Percentiles rank a stretch among this genome's conserved stretches.
phyloP scores from a whole-genome alignment of 1,284 basidiomycete genomes.

The Leccinum fallax region DNA sequence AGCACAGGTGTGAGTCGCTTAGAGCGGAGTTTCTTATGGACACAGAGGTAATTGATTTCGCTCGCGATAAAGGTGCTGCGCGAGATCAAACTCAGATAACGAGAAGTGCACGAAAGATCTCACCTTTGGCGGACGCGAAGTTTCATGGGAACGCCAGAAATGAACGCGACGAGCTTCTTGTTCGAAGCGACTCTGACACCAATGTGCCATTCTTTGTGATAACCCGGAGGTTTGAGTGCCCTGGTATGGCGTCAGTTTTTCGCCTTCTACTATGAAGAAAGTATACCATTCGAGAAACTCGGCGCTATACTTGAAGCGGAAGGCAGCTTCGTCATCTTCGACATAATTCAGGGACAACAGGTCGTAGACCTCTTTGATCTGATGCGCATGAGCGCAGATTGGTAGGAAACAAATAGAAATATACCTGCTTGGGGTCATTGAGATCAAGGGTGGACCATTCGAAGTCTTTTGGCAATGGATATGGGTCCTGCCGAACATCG shows the following conservation, averaged over 20 bases:
- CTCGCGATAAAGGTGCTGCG: conserved; percentile 63
- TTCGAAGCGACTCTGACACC: conserved; percentile 91
- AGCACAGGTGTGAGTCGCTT: conserved; percentile 96
- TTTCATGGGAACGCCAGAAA: conserved; percentile 90
- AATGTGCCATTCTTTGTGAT: conserved; percentile 92
- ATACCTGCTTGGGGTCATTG: conserved; percentile 70
- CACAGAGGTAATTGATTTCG: conserved; percentile 98
- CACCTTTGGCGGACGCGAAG: conserved; percentile 82
- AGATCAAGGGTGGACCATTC: conserved; percentile 91
- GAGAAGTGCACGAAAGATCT: conserved; percentile 27
- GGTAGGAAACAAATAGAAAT: conserved; percentile 6
- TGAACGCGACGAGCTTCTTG: conserved; percentile 97
- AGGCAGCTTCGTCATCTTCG: conserved; percentile 94
- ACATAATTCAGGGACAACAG: conserved; percentile 94
- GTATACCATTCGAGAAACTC: conserved; percentile 92
- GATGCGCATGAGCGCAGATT: conserved; percentile 1
- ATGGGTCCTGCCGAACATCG: conserved; percentile 86
- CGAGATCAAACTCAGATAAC: conserved; percentile 5
- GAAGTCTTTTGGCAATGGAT: conserved; percentile 90
- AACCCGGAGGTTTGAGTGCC: conserved; percentile 95
- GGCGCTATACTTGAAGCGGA: conserved; percentile 95
- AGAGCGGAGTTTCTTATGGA: conserved; percentile 96
- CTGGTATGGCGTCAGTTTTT: conserved; percentile 43
- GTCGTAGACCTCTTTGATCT: conserved; percentile 93
- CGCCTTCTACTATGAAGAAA: conserved; percentile 3